A percentile compares a stretch with the other conserved stretches of the same genome.
Evolutionary conservation across 257 asterid genomes (phyloP).

Genomic region (Solanum rostratum): DNA sequence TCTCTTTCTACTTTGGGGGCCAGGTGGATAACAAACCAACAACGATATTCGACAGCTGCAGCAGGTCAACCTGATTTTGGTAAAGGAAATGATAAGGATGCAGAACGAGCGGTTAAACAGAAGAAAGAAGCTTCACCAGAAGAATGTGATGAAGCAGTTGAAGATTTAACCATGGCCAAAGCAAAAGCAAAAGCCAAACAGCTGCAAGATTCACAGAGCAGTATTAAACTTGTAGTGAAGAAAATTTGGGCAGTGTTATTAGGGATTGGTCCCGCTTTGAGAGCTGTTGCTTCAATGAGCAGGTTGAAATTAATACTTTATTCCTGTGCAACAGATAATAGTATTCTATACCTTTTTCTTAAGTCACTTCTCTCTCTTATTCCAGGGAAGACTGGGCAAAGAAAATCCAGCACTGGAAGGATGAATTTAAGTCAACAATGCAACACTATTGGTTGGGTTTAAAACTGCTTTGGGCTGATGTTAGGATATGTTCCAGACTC

Average conservation of each 20-base stretch:
- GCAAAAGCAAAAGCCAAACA: constrained; percentile 88
- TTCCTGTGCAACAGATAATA: not conserved
- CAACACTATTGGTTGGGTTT: constrained; percentile 89
- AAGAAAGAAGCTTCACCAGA: constrained; percentile 95
- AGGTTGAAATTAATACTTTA: constrained; percentile 32
- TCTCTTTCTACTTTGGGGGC: constrained; percentile 29
- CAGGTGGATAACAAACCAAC: constrained; percentile 35
- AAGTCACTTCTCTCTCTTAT: constrained; percentile 11
- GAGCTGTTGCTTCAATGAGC: constrained; percentile 91
- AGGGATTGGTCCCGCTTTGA: constrained; percentile 95
- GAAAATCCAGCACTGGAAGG: constrained; percentile 71
- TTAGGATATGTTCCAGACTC: constrained; percentile 79
- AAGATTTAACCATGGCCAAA: constrained; percentile 77
- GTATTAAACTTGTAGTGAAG: constrained; percentile 39
- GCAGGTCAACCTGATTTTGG: constrained; percentile 49
- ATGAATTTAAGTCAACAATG: constrained; percentile 70
- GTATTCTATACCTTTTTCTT: not conserved
- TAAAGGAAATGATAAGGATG: constrained; percentile 37
- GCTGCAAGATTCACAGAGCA: constrained; percentile 71
- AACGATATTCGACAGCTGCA: constrained; percentile 45
- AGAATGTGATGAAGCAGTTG: constrained; percentile 97
- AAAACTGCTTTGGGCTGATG: constrained; percentile 91
- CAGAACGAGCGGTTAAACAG: constrained; percentile 42
- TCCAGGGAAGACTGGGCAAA: constrained; percentile 80
- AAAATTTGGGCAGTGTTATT: constrained; percentile 63